Evolutionary conservation across 169 alveolate genomes (phyloP).

Genomic region (Babesia bovis): DNA sequence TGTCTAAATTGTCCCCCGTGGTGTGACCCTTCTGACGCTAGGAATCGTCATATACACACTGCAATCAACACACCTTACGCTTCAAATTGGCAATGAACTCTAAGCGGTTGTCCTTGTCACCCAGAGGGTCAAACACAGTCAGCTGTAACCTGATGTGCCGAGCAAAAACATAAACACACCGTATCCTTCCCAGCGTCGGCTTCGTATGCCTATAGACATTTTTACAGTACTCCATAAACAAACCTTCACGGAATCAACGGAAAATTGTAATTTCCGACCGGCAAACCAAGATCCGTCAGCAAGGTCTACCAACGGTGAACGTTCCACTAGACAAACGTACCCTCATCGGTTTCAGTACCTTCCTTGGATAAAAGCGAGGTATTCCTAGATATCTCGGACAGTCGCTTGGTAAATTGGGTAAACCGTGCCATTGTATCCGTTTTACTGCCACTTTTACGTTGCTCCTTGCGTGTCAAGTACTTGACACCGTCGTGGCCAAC

Average conservation of each 20-base stretch:
- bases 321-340: neutral
- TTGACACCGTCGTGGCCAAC: constrained; percentile 19
- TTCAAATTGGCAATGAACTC: constrained; percentile 14
- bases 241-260: constrained; percentile 60
- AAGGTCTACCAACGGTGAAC: constrained; percentile 16
- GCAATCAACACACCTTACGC: constrained; percentile 28
- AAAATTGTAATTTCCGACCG: constrained; percentile 53
- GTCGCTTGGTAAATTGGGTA: constrained; percentile 48
- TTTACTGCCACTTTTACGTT: neutral
- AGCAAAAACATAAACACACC: constrained; percentile 4
- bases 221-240: neutral
- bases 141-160: constrained; percentile 9
- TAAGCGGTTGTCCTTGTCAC: constrained; percentile 57
- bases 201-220: constrained; percentile 44
- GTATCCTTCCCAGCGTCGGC: constrained; percentile 67
- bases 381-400: constrained; percentile 29
- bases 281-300: constrained; percentile 72
- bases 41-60: neutral
- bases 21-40: constrained; percentile 47
- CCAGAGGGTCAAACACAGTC: constrained; percentile 58
- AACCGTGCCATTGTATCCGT: constrained; percentile 47
- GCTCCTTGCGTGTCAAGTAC: constrained; percentile 49
- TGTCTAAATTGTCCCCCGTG: neutral
- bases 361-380: constrained; percentile 32
- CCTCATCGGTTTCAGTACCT: constrained; percentile 56